Conservation (phyloP, 169 alveolate species). For the Plasmodium chabaudi region DNA sequence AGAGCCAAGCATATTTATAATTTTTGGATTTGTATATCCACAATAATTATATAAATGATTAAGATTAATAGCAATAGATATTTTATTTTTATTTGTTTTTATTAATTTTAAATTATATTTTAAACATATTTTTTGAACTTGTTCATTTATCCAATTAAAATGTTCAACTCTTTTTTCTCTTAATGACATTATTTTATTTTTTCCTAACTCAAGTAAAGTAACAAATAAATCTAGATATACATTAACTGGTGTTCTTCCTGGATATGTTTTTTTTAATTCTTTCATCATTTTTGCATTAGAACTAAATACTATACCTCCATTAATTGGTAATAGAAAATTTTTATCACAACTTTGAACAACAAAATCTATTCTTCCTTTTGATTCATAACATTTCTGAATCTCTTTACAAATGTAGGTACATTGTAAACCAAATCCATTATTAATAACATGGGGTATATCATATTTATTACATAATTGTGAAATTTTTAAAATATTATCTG, state of each 20-base stretch:
- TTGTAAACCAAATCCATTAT: constrained; percentile 73
- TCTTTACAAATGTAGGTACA: constrained; percentile 65
- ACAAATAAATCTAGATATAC: constrained; percentile 72
- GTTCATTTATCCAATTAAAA: constrained; percentile 35
- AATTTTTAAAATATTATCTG: constrained; percentile 63
- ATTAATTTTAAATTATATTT: constrained; percentile 56
- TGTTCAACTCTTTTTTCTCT: constrained; percentile 56
- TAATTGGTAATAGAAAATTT: constrained; percentile 67
- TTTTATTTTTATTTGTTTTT: constrained; percentile 51
- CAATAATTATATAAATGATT: constrained; percentile 29
- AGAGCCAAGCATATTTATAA: constrained; percentile 42
- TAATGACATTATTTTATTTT: constrained; percentile 44
- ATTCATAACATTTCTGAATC: constrained; percentile 59
- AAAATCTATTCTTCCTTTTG: constrained; percentile 55
- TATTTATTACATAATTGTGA: constrained; percentile 44
- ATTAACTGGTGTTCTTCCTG: constrained; percentile 73
- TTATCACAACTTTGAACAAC: constrained; percentile 76
- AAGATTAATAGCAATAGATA: constrained; percentile 73
- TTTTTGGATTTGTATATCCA: constrained; percentile 22
- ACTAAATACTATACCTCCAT: constrained; percentile 68
- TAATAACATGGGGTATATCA: constrained; percentile 57
- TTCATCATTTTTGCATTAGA: constrained; percentile 21
- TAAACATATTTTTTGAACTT: constrained; percentile 9
- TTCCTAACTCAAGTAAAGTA: constrained; percentile 67
- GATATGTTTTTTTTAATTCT: constrained; percentile 50